These are phyloP conservation scores for Calonectria honghensis DNA, from an alignment of 2,329 filamentous ascomycete genomes.

Conservation along the genomic window DNA sequence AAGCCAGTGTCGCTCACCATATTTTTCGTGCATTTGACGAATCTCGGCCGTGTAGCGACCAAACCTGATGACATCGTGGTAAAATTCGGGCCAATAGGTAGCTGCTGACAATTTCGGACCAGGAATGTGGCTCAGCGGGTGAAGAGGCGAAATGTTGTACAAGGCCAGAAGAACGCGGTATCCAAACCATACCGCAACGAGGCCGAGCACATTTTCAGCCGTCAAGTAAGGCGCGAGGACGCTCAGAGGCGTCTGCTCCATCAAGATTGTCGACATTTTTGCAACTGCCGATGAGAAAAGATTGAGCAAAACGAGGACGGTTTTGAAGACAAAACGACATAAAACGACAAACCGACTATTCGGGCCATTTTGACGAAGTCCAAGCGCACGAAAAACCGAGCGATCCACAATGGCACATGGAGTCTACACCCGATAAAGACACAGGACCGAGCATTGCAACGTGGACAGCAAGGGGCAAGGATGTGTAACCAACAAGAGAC, in stretches of 20 bases:
- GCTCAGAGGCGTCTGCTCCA: constrained; percentile 1
- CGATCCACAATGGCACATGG: constrained; percentile 20
- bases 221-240: constrained; percentile 1
- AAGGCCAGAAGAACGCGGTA: constrained; percentile 2
- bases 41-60: constrained; percentile 25
- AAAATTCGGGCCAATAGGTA: constrained; percentile 21
- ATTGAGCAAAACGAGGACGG: neutral
- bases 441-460: constrained; percentile 28
- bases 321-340: neutral
- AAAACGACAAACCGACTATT: neutral
- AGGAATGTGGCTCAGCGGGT: constrained; percentile 30
- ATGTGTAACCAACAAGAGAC: neutral
- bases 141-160: constrained; percentile 29
- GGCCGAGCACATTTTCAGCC: constrained; percentile 4
- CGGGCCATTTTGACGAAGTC: constrained; percentile 12
- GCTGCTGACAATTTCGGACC: constrained; percentile 20
- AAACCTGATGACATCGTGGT: constrained; percentile 23
- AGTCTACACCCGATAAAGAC: constrained; percentile 22
- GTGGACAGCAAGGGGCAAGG: constrained; percentile 18
- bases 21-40: constrained; percentile 27
- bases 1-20: neutral
- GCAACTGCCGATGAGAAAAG: neutral
- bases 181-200: constrained; percentile 6
- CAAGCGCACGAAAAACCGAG: constrained; percentile 9
- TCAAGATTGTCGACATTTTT: constrained; percentile 17